Base-by-base conservation (phyloP, 1,139 yeast species). In the Hemisphaericaspora xylofermentans region DNA sequence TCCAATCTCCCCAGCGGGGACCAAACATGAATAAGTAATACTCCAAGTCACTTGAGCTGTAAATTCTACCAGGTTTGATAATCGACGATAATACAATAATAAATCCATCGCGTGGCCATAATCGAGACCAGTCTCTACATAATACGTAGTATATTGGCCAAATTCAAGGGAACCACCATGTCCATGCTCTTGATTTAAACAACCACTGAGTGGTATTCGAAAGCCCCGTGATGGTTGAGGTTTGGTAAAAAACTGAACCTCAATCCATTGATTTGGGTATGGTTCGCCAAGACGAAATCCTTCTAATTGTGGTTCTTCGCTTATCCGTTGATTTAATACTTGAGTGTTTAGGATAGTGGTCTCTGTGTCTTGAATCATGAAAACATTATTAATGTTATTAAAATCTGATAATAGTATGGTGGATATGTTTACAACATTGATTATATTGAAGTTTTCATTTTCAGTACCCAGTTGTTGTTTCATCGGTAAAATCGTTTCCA, bases 161-260 rank as follows among this genome's bases (percentile, higher is more conserved):
- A 48, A 33, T 29, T 42, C 48, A 17, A 48, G 16, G 9, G 41
- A 33, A 2, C 52, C 52, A 7, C 52, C 52, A 15, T 40, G 43
- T 2, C 52, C 50, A 27, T 38, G 32, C 13, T 31, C 27, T 36
- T 47, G 47, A 35, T 43, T 44, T 24, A 48, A 36, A 35, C 52
- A 48, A 25, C 37, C 38, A n/a, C 49, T 41, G 5, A 48, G 25
- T n/a, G 52, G 52, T 6, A 44, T 16, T n/a, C 29, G 21, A 10
- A 15, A 24, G 12, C 24, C 25, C 18, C 13, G 27, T n/a, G 35
- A 33, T n/a, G 29, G 15, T n/a, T 21, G 12, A 6, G 37, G 34
- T 10, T 10, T 18, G 4, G 17, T 13, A 7, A 19, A 10, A 9
- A 24, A 22, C 14, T 31, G 27, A 6, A 39, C 33, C 21, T 40